Evolutionary conservation across 768 basidiomycete species (phyloP), one percentile per base, ranked within the genome.

Genomic region (Rhizopogon vinicolor): DNA sequence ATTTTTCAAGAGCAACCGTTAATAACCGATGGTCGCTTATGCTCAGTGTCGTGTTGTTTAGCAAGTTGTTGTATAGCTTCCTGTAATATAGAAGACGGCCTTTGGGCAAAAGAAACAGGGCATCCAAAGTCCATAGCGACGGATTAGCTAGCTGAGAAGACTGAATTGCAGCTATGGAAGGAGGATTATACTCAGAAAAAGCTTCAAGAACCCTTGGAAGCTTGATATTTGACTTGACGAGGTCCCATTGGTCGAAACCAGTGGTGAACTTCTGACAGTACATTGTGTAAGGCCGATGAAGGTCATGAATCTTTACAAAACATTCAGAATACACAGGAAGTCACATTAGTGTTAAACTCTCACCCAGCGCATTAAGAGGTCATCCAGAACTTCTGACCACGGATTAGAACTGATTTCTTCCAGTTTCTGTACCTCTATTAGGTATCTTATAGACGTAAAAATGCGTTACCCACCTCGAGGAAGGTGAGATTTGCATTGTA

Each of bases 301-400:
- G 75, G 65, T 99, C 95, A 60, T 93, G 89, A 60, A 98, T 93
- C 95, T 98, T 57, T 13, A 10, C 43, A 45, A 25, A 25, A 25
- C 4, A 25, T 68, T 49, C 48, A 49, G 35, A 9, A 49, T 49
- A 37, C 10, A 31, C 45, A 48, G 13, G 29, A 37, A 46, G 49
- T 41, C 54, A 42, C 41, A 40, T 42, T 29, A 57, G 25, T 44
- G 52, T 41, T 25, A 53, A 48, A 44, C 44, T 74, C 90, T 58
- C 61, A 96, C 96, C 97, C 96, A 98, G 74, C 89, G 86, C 89
- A 98, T 97, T 52, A 99, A 78, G 41, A 99, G 75, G 70, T 98
- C 96, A 40, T 97, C 95, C 31, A 99, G 78, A 12, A 89, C 92
- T 66, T 94, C 97, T 5, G 95, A 93, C 12, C 90, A 86, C 1